Base-by-base conservation (phyloP, 768 basidiomycete species). In the Lentinula edodes region DNA sequence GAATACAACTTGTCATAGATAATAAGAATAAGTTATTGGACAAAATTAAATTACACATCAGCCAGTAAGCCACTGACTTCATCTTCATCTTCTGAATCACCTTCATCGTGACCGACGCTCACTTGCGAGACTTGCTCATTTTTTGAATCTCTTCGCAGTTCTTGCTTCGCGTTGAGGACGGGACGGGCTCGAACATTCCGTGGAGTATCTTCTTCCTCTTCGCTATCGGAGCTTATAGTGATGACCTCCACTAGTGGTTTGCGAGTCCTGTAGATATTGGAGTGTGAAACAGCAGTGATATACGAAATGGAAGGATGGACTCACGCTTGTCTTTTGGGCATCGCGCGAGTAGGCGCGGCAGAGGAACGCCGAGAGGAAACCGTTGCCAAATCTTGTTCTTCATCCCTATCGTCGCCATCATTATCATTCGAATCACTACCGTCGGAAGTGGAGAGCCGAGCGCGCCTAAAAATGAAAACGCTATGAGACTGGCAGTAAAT, bases 311-410 rank as follows among this genome's bases (percentile, higher is more conserved):
- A 51, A 13, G 9, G 12, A 58, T 15, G 10, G 6, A 73, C 86
- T 65, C 73, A 88, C 87, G 79, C 86, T 43, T 82, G 78, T 65
- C 87, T 76, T 68, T 78, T 82, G 2, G 88, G 87, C 66, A 87
- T 68, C 7, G 70, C 72, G 57, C 85, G 75, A 18, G 78, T 81
- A n/a, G 83, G 82, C 10, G 74, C 72, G 39, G 74, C 69, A 23
- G 55, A 56, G 3, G 38, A 43, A 15, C 38, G 39, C 15, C 36
- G 0, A 69, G 64, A 32, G 46, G 66, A 54, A 54, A 46, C 8
- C 42, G 75, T 67, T 50, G 77, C 66, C 36, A 75, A 77, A 8
- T 75, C 76, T 1, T 73, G 74, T 3, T 28, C 28, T 9, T 67
- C 65, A 35, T 68, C 65, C 48, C 69, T 68, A n/a, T 66, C 61